Evolutionary conservation across 495 filamentous ascomycete species (phyloP).

Genomic region (Aspergillus ostianus): DNA sequence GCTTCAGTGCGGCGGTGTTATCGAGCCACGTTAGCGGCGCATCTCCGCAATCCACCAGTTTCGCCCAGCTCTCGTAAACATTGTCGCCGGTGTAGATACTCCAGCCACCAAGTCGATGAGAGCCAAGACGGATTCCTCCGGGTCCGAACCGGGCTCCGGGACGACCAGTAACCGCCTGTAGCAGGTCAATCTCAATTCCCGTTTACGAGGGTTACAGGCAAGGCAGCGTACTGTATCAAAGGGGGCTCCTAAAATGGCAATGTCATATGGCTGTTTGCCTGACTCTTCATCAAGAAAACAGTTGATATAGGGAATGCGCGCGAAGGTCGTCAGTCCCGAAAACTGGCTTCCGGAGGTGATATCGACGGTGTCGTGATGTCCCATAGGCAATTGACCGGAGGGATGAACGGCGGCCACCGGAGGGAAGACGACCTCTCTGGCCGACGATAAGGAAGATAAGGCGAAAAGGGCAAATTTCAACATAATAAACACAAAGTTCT

Average conservation of each 20-base stretch:
- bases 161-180: slow-evolving; percentile 39
- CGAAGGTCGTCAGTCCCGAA: slow-evolving; percentile 49
- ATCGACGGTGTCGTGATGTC: slow-evolving; percentile 25
- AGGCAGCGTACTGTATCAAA: slow-evolving; percentile 45
- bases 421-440: slow-evolving; percentile 43
- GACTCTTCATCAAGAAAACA: slow-evolving; percentile 29
- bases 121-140: slow-evolving; percentile 46
- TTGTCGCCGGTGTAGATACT: slow-evolving; percentile 47
- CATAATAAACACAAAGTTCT: neutral
- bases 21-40: slow-evolving; percentile 51
- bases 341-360: slow-evolving; percentile 29
- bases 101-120: slow-evolving; percentile 40
- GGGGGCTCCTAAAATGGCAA: slow-evolving; percentile 43
- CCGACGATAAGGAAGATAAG: neutral
- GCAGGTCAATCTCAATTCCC: neutral
- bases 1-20: slow-evolving; percentile 51
- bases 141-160: slow-evolving; percentile 53
- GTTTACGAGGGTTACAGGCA: neutral
- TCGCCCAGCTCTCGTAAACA: slow-evolving; percentile 44
- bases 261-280: slow-evolving; percentile 22
- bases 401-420: slow-evolving; percentile 23
- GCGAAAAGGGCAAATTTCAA: neutral
- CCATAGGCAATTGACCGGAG: slow-evolving; percentile 14
- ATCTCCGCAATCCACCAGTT: slow-evolving; percentile 53
- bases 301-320: slow-evolving; percentile 47